Conservation (phyloP, 768 basidiomycete genomes). For the Lactifluus echinatus region DNA sequence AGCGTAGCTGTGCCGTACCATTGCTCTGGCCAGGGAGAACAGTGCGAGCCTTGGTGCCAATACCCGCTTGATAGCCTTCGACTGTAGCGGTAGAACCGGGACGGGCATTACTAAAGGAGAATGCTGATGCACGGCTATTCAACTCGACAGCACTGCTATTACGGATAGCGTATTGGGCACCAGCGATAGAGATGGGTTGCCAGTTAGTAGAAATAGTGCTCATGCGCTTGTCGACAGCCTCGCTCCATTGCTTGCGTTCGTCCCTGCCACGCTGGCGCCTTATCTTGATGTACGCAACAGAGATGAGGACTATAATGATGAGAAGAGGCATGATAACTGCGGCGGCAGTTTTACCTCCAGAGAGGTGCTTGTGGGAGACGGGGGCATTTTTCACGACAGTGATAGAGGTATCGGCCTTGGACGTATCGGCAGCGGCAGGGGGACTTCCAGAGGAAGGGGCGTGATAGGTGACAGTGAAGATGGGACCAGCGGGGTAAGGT, state of each 20-base stretch:
- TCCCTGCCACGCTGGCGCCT: constrained; percentile 41
- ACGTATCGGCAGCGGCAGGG: constrained; percentile 36
- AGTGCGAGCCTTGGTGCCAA: constrained; percentile 29
- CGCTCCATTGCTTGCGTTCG: constrained; percentile 51
- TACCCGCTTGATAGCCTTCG: constrained; percentile 38
- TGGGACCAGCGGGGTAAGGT: constrained; percentile 53
- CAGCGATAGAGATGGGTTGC: constrained; percentile 61
- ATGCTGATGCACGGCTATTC: constrained; percentile 37
- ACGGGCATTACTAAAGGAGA: constrained; percentile 52
- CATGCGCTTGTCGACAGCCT: constrained; percentile 75
- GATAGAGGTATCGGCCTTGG: constrained; percentile 33
- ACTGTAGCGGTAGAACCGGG: constrained; percentile 34
- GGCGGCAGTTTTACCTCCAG: constrained; percentile 56
- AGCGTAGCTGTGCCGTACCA: constrained; percentile 40
- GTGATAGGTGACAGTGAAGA: constrained; percentile 58
- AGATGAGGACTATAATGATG: constrained; percentile 36
- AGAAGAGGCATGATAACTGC: constrained; percentile 55
- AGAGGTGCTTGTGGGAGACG: constrained; percentile 26
- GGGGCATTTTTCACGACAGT: constrained; percentile 31
- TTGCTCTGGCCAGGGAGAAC: constrained; percentile 20
- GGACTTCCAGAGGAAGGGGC: constrained; percentile 35
- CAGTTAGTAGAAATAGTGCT: constrained; percentile 71
- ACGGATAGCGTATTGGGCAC: constrained; percentile 67
- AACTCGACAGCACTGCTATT: constrained; percentile 49
- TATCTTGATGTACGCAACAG: constrained; percentile 43